phyloP scores from a whole-genome alignment of 176 grass and related monocot genomes.

The Canna indica region DNA sequence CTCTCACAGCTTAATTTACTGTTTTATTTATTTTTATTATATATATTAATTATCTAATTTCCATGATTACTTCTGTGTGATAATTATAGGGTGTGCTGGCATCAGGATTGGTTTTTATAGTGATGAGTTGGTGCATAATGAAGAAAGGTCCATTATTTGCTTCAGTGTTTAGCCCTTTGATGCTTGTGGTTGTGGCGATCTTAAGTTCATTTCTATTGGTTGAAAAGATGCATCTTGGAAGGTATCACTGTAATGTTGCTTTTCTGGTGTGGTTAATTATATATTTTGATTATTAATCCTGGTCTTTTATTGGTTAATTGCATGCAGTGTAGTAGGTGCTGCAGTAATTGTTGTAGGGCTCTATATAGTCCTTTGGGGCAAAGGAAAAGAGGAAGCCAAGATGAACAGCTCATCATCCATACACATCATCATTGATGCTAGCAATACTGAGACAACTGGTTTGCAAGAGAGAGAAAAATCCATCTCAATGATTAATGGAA shows the following conservation, averaged over 20 bases:
- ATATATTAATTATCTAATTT: slow-evolving; percentile 1
- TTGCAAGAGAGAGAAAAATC: no score
- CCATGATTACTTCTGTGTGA: neutral
- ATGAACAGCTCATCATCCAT: neutral
- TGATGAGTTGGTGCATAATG: slow-evolving; percentile 77
- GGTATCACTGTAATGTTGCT: neutral
- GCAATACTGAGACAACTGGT: no score
- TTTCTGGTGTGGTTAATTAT: no score
- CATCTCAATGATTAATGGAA: no score
- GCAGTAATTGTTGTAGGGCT: slow-evolving; percentile 57
- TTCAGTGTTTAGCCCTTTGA: slow-evolving; percentile 48
- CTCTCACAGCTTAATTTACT: no score
- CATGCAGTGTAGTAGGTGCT: slow-evolving; percentile 50
- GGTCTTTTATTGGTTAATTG: no score
- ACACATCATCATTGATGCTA: neutral
- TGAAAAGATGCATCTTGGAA: neutral
- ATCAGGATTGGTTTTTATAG: slow-evolving; percentile 46
- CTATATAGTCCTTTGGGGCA: slow-evolving; percentile 88
- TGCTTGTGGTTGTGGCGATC: neutral
- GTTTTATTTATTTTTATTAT: no score
- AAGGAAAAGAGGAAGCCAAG: slow-evolving; percentile 40
- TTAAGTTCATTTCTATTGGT: neutral
- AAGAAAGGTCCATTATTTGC: slow-evolving; percentile 58
- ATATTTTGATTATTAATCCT: no score
- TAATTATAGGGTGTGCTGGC: slow-evolving; percentile 39